Base-by-base conservation (phyloP, 306 rosid species). In the Cucumis hystrix region DNA sequence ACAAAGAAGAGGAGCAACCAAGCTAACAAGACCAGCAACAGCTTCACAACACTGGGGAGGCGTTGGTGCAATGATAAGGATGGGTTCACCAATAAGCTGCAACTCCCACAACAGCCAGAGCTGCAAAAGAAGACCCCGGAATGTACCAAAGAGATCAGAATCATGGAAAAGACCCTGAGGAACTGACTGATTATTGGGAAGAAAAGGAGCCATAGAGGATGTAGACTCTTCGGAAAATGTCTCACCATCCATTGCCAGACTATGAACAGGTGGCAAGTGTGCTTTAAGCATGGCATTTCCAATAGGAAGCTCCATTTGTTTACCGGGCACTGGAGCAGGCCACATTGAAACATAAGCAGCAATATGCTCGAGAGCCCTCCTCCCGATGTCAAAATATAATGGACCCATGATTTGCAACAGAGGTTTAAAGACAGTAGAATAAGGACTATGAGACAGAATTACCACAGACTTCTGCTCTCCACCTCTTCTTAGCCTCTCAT, bases 11-110 rank as follows among this genome's bases (percentile, higher is more conserved):
- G 98, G 98, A 13, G 98, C 94, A 86, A 91, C 88, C 89, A 91
- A 87, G 80, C 98, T 93, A 76, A 93, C 97, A 81, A 93, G 98
- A 82, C 94, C 80, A 47, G 97, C 97, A 49, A 93, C 97, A 85
- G 98, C 98, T 81, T 91, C 97, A 77, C 93, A 89, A 86, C 97
- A 91, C 78, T 93, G 98, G 41, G 98, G 94, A 79, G 98, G 97
- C 18, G 97, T 90, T 15, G 98, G 97, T 71, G 97, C 94, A 81
- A 93, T 90, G 77, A 93, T 51, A 47, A 93, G 98, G 80, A 93
- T 80, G 13, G 98, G 97, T 77, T 93, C 96, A n/a, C 98, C 98
- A 69, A 91, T 79, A 75, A 93, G 87, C 78, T 90, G 79, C 86
- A 93, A 84, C 88, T 93, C 98, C 97, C 98, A 93, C 77, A 93